Conservation (phyloP, 148 eudicot genomes). For the Vaccinium darrowii region DNA sequence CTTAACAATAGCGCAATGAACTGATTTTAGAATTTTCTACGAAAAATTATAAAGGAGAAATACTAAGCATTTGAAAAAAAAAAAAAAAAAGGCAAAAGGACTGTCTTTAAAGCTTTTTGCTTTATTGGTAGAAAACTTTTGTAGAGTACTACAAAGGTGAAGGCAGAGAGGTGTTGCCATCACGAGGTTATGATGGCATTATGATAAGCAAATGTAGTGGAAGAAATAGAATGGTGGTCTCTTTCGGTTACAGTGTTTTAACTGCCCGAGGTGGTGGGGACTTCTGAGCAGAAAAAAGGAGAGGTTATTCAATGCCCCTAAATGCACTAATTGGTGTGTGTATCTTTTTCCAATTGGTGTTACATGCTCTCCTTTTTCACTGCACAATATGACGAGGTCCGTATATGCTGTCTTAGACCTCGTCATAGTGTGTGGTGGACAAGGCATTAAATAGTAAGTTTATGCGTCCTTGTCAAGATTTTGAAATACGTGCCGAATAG, state of each 20-base stretch:
- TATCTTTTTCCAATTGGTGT: too few species aligned
- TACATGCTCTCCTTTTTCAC: too few species aligned
- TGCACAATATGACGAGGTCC: too few species aligned
- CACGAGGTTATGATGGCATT: slow-evolving; percentile 37
- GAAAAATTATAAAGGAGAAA: background rate
- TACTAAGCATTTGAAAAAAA: background rate
- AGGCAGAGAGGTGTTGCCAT: background rate
- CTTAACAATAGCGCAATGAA: too few species aligned
- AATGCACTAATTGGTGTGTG: too few species aligned
- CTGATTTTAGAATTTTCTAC: too few species aligned
- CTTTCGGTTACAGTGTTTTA: slow-evolving; percentile 25
- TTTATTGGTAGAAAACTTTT: slow-evolving; percentile 4
- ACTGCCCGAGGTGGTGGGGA: slow-evolving; percentile 26
- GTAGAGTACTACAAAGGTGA: slow-evolving; percentile 24
- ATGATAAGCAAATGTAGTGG: slow-evolving; percentile 27
- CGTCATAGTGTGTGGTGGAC: too few species aligned
- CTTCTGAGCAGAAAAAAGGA: background rate
- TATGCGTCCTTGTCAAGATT: too few species aligned
- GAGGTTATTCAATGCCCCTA: too few species aligned
- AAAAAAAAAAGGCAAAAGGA: background rate
- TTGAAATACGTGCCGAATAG: too few species aligned
- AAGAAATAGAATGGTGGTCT: slow-evolving; percentile 36
- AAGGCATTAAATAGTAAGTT: too few species aligned
- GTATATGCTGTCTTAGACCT: too few species aligned
- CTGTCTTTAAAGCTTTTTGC: slow-evolving; percentile 1